Evolutionary conservation across 306 rosid species (phyloP), one percentile per base, ranked within the genome.

Genomic region (Hylodesmum podocarpum): DNA sequence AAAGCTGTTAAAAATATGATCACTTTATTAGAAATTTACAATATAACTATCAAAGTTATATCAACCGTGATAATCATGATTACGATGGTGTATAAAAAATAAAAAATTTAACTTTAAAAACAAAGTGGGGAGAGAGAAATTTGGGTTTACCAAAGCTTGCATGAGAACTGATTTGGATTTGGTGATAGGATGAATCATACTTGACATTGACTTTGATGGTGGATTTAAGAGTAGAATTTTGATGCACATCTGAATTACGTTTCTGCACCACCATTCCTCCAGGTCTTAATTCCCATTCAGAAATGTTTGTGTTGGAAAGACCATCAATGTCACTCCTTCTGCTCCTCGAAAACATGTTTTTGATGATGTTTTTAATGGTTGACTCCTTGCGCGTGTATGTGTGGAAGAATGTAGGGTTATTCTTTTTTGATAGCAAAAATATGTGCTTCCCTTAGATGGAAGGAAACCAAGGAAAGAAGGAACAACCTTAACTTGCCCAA

Each of bases 211-310:
- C 82, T 62, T 68, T 85, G 78, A 95, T 80, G 68, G 78, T 78
- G 8, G 90, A 79, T 31, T 81, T 31, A 22, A 85, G 14, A n/a
- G 53, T 75, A 70, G 82, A 67, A 34, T 67, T 64, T 13, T 65
- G 85, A 47, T 81, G 79, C 36, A 2, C 43, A 21, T 84, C 88
- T 2, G 81, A 69, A 51, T 79, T 81, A 66, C 98, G 84, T 73
- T 86, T 90, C 43, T 94, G 98, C 0, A 94, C 97, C 44, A 94
- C 43, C 98, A 94, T 89, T 79, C 97, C 98, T 22, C 98, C 91
- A 4, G 97, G 98, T 77, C 92, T 84, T 49, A 90, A 54, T 72
- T 92, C 97, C 86, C 83, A 90, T 5, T 83, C 91, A 3, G 62
- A 84, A 1, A 25, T 33, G 19, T 39, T 69, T 6, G 62, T 31